phyloP scores from a whole-genome alignment of 179 eudicot species.

The Camellia oleifera region DNA sequence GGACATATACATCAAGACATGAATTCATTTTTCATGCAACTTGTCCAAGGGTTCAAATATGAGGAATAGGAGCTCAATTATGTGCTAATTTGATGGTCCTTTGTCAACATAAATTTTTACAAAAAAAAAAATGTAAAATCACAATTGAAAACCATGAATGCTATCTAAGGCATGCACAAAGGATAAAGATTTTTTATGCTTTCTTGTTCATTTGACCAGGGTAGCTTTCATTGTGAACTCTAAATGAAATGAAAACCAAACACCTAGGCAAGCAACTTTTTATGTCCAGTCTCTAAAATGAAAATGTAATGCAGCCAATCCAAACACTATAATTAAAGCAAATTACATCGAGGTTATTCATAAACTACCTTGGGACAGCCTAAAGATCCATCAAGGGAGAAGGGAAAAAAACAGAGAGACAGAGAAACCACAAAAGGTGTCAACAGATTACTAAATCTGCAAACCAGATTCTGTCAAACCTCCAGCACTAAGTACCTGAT shows the following conservation, averaged over 20 bases:
- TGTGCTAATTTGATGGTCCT: no score
- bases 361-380: neutral
- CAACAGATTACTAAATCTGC: neutral
- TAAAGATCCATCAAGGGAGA: neutral
- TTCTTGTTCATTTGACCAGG: neutral
- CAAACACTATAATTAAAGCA: neutral
- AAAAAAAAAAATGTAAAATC: no score
- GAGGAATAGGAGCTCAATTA: no score
- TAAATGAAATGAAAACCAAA: neutral
- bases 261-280: neutral
- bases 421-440: neutral
- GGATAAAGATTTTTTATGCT: neutral
- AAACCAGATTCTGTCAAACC: conserved; percentile 1
- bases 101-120: no score
- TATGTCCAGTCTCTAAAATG: neutral
- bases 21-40: no score
- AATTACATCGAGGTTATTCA: neutral
- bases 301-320: neutral
- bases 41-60: no score
- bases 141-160: no score
- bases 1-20: no score
- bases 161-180: neutral
- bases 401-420: no score
- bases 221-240: neutral
- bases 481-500: conserved; percentile 56